A percentile compares a stretch with the other conserved stretches of the same genome.
Conservation (phyloP, 1,284 basidiomycete species). For the Puccinia horiana region DNA sequence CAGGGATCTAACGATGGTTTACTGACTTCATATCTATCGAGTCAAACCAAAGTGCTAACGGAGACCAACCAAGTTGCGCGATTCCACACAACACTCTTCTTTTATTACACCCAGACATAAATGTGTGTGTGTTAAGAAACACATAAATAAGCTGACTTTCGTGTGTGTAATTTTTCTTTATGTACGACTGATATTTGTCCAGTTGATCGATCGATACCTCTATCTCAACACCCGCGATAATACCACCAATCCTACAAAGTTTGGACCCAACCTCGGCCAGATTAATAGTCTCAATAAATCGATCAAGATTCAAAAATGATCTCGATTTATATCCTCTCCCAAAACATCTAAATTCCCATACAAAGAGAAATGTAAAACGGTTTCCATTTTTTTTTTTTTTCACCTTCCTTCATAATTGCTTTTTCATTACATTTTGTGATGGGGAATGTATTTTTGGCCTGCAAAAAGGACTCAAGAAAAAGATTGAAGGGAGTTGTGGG, state of each 20-base stretch:
- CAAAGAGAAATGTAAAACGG: background rate
- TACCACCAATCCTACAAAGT: background rate
- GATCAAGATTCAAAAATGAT: constrained; percentile 6
- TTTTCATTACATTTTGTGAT: background rate
- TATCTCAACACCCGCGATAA: constrained; percentile 31
- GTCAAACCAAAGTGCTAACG: constrained; percentile 82
- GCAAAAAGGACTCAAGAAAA: too few relatives aligned
- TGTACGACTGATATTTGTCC: background rate
- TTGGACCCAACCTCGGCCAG: background rate
- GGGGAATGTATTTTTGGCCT: background rate
- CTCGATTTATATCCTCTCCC: background rate
- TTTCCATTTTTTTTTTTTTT: background rate
- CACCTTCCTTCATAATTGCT: background rate
- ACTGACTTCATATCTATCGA: constrained; percentile 81
- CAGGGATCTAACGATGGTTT: constrained; percentile 96
- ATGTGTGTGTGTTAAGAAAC: too few relatives aligned
- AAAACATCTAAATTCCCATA: background rate
- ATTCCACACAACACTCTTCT: background rate
- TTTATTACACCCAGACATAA: too few relatives aligned
- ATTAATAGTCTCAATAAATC: background rate
- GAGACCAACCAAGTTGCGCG: constrained; percentile 75
- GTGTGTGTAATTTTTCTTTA: too few relatives aligned
- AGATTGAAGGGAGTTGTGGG: background rate
- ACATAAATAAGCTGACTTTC: too few relatives aligned
- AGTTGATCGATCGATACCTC: constrained; percentile 44